Base-by-base conservation (phyloP, 2,329 filamentous ascomycete genomes). In the Helotiales sp. region DNA sequence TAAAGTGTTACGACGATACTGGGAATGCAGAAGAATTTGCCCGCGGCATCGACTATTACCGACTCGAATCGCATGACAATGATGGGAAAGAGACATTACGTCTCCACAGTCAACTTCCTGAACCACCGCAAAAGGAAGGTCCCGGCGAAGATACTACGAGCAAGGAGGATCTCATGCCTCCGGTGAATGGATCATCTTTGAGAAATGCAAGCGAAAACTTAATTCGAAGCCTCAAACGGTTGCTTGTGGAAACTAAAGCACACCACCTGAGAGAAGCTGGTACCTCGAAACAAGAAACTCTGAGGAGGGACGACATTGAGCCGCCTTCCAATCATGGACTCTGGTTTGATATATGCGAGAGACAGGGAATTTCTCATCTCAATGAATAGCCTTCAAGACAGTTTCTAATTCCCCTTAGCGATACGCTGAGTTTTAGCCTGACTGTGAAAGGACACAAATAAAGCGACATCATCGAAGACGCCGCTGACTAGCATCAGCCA, bases 401-500 rank as follows among this genome's bases (percentile, higher is more conserved):
- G 40, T 45, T 45, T 20, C 10, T 45, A n/a, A 45, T 45, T 20
- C 40, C 40, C 4, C 40, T n/a, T n/a, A n/a, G n/a, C n/a, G n/a
- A n/a, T n/a, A n/a, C n/a, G n/a, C n/a, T n/a, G n/a, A n/a, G n/a
- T n/a, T n/a, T n/a, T n/a, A n/a, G n/a, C n/a, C n/a, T n/a, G n/a
- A n/a, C n/a, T n/a, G n/a, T n/a, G n/a, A n/a, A n/a, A n/a, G n/a
- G n/a, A n/a, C n/a, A n/a, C n/a, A n/a, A n/a, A n/a, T n/a, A 5
- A n/a, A 8, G 24, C 13, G 17, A 22, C n/a, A 8, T 55, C 17
- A 55, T 4, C 28, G 28, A n/a, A n/a, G 28, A n/a, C 52, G 52
- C 52, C 52, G 28, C n/a, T 55, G 52, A 22, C 52, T 34, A 34
- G 28, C 30, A 55, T 55, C 52, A 13, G 52, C 52, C 28, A 55